phyloP scores from a whole-genome alignment of 2,329 filamentous ascomycete genomes.

The Graphilbum ipis-grandicollis region DNA sequence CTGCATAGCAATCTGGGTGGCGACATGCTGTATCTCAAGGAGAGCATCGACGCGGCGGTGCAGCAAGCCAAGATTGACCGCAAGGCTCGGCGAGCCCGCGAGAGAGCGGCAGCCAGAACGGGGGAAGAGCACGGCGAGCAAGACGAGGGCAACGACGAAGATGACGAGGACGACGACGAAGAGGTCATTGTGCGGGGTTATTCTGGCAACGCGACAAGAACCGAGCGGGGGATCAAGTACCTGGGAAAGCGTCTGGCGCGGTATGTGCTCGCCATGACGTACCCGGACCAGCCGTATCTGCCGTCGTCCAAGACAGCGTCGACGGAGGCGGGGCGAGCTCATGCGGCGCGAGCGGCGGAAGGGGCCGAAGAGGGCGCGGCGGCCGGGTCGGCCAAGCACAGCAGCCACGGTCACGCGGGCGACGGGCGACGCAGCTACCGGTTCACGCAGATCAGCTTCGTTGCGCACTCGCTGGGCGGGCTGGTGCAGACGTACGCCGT shows the following conservation, averaged over 20 bases:
- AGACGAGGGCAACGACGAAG: slow-evolving; percentile 12
- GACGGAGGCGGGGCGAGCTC: slow-evolving; percentile 22
- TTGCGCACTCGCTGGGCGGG: slow-evolving; percentile 82
- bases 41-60: slow-evolving; percentile 79
- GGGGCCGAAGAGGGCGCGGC: slow-evolving; percentile 4
- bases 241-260: slow-evolving; percentile 86
- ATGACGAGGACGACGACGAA: slow-evolving; percentile 48
- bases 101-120: slow-evolving; percentile 13
- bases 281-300: slow-evolving; percentile 80
- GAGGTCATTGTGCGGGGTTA: slow-evolving; percentile 83
- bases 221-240: slow-evolving; percentile 92
- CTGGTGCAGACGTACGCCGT: slow-evolving; percentile 86
- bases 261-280: slow-evolving; percentile 77
- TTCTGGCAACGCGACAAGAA: slow-evolving; percentile 74
- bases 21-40: slow-evolving; percentile 94
- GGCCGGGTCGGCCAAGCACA: slow-evolving; percentile 24
- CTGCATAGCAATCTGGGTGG: slow-evolving; percentile 89
- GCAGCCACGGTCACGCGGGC: slow-evolving; percentile 30
- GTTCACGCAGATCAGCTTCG: slow-evolving; percentile 88
- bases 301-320: slow-evolving; percentile 41
- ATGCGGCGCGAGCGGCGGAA: slow-evolving; percentile 2
- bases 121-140: slow-evolving; percentile 10
- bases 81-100: slow-evolving; percentile 37
- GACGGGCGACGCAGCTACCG: slow-evolving; percentile 43
- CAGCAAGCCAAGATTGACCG: slow-evolving; percentile 56